Percentiles rank a stretch among this genome's conserved stretches.
Conservation (phyloP, 1,284 basidiomycete genomes). For the Pulveroboletus sp. region DNA sequence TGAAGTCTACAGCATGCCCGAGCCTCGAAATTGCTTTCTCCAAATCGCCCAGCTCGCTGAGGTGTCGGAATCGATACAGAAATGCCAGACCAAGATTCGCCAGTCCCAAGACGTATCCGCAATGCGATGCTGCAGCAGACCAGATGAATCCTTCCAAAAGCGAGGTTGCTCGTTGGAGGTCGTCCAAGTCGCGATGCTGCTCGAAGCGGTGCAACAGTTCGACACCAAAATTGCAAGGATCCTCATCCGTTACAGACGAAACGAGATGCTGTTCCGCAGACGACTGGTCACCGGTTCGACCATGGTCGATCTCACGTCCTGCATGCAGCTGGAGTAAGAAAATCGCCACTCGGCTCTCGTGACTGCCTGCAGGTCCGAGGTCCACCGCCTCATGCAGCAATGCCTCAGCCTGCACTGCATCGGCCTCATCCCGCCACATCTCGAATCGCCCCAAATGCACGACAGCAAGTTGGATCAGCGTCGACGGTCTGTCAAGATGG, state of each 20-base stretch:
- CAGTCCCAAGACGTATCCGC: too few relatives aligned
- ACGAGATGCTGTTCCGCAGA: constrained; percentile 8
- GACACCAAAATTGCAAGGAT: too few relatives aligned
- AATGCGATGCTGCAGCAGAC: too few relatives aligned
- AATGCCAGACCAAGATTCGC: too few relatives aligned
- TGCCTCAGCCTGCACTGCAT: too few relatives aligned
- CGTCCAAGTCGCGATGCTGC: too few relatives aligned
- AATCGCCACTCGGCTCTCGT: background rate
- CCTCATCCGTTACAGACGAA: too few relatives aligned
- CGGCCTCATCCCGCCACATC: too few relatives aligned
- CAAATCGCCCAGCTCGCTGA: background rate
- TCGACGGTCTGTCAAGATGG: background rate
- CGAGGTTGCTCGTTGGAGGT: too few relatives aligned
- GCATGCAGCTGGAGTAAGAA: background rate
- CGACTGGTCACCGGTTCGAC: constrained; percentile 11
- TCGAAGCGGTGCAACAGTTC: too few relatives aligned
- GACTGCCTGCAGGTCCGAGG: background rate
- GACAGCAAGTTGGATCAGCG: background rate
- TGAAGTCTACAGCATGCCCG: background rate
- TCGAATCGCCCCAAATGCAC: background rate
- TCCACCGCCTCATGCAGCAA: background rate
- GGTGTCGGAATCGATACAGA: too few relatives aligned
- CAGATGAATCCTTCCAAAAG: too few relatives aligned
- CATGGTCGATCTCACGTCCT: background rate
- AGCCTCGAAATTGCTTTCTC: background rate